Conservation (phyloP, 2,329 filamentous ascomycete species). For the Microdochium trichocladiopsis region DNA sequence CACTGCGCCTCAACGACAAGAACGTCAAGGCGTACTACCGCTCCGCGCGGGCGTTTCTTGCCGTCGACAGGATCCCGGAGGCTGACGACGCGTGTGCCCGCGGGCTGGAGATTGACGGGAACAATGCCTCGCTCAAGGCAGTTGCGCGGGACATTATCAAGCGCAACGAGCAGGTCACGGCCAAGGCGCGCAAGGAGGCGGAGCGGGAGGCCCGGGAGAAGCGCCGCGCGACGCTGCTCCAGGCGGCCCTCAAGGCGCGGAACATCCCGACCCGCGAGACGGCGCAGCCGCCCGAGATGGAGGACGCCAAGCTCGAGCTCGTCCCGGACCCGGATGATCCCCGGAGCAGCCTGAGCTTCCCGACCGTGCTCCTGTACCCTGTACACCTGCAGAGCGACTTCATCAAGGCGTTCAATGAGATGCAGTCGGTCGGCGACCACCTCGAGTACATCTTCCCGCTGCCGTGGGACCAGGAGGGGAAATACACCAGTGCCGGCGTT, state of each 20-base stretch:
- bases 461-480: slow-evolving; percentile 70
- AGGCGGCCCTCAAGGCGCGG: slow-evolving; percentile 60
- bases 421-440: slow-evolving; percentile 67
- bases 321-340: slow-evolving; percentile 68
- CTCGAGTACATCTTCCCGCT: slow-evolving; percentile 79
- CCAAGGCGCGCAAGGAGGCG: slow-evolving; percentile 46
- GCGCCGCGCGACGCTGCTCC: slow-evolving; percentile 53
- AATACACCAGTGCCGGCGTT: slow-evolving; percentile 60
- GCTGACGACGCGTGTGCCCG: slow-evolving; percentile 71
- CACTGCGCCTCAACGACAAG: slow-evolving; percentile 67
- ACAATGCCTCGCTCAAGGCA: slow-evolving; percentile 58
- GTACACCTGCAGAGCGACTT: slow-evolving; percentile 79
- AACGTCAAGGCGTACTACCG: slow-evolving; percentile 93
- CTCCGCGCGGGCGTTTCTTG: slow-evolving; percentile 68
- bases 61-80: slow-evolving; percentile 71
- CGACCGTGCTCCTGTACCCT: slow-evolving; percentile 80
- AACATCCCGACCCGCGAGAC: slow-evolving; percentile 63
- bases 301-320: slow-evolving; percentile 69
- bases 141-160: slow-evolving; percentile 58
- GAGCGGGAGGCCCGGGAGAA: slow-evolving; percentile 47
- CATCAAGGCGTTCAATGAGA: slow-evolving; percentile 79
- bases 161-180: slow-evolving; percentile 47
- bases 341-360: slow-evolving; percentile 65
- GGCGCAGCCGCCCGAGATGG: slow-evolving; percentile 72
- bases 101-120: slow-evolving; percentile 65